Evolutionary conservation across 1,139 yeast genomes (phyloP).

Genomic region (Kurtzmaniella quercitrusa): DNA sequence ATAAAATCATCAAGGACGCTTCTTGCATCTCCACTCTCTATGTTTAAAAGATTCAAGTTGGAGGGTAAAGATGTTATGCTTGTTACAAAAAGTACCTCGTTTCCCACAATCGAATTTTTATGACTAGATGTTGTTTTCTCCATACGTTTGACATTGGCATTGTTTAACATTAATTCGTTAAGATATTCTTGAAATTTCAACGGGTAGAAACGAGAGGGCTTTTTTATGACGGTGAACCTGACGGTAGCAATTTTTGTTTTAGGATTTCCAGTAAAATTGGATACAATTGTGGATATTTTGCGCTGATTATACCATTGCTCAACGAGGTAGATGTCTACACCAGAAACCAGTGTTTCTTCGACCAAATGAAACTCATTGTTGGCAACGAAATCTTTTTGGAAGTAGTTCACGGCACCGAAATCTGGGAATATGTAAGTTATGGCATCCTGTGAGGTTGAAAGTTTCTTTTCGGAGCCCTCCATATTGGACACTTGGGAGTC

Average conservation of each 20-base stretch:
- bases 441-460: constrained; percentile 4
- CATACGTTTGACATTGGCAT: constrained; percentile 46
- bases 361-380: constrained; percentile 33
- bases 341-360: constrained; percentile 49
- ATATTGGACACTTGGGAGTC: background rate
- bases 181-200: constrained; percentile 54
- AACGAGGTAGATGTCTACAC: constrained; percentile 84
- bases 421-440: constrained; percentile 49
- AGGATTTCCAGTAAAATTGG: constrained; percentile 81
- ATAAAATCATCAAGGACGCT: constrained; percentile 54
- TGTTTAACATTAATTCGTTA: constrained; percentile 57
- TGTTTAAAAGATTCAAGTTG: constrained; percentile 63
- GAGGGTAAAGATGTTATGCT: constrained; percentile 80
- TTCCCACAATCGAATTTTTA: constrained; percentile 19
- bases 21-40: constrained; percentile 59
- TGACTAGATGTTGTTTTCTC: constrained; percentile 13
- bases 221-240: constrained; percentile 54
- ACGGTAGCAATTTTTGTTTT: constrained; percentile 59
- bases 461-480: background rate
- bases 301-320: constrained; percentile 92
- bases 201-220: constrained; percentile 58
- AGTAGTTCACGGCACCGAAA: constrained; percentile 48
- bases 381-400: constrained; percentile 37
- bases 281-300: constrained; percentile 60
- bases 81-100: constrained; percentile 64